Evolutionary conservation across 768 basidiomycete genomes (phyloP).

Genomic region (Hydnomerulius pinastri): DNA sequence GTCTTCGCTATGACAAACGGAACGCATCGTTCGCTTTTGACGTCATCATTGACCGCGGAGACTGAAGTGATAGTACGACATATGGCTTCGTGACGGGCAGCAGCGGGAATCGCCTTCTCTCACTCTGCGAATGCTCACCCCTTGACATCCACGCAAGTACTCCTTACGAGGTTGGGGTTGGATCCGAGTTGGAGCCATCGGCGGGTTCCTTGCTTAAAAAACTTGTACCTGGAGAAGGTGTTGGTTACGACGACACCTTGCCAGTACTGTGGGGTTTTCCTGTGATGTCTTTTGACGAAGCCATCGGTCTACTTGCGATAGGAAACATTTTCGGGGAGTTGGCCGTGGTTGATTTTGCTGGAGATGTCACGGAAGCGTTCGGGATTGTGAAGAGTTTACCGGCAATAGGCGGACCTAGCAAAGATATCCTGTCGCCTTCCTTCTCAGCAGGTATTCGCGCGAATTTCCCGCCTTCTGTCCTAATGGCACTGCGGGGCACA

Average conservation of each 20-base stretch:
- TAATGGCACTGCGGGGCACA: no score
- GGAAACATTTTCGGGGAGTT: slow-evolving; percentile 16
- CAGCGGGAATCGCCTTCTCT: background rate
- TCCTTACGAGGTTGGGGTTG: background rate
- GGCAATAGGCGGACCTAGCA: background rate
- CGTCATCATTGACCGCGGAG: background rate
- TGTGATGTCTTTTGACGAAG: slow-evolving; percentile 8
- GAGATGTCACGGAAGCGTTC: background rate
- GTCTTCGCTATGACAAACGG: background rate
- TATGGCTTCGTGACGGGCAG: background rate
- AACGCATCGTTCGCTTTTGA: background rate
- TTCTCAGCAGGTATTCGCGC: background rate
- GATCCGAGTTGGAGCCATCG: background rate
- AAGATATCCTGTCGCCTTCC: background rate
- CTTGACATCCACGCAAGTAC: background rate
- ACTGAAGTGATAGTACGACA: background rate
- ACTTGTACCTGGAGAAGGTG: no score
- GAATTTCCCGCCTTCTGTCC: background rate
- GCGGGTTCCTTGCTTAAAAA: background rate
- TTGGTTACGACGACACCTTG: background rate
- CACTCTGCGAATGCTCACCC: background rate
- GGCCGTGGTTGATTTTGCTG: slow-evolving; percentile 4
- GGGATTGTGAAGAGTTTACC: background rate
- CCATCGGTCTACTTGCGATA: slow-evolving; percentile 11
- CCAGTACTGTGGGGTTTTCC: slow-evolving; percentile 12